phyloP scores from a whole-genome alignment of 257 asterid genomes.

The Solanum ossicruentum region DNA sequence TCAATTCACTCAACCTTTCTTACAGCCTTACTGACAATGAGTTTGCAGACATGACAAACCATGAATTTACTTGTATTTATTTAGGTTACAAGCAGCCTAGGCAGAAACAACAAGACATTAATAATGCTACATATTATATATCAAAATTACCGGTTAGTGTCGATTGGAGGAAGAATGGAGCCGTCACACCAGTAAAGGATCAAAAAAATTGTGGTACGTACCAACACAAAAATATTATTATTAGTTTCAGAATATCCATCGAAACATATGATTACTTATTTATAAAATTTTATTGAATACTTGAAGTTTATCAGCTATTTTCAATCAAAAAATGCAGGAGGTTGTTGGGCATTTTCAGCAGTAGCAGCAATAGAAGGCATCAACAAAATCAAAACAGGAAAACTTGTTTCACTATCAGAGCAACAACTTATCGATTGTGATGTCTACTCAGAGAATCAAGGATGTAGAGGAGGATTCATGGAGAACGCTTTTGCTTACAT shows the following conservation, averaged over 20 bases:
- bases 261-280: no score
- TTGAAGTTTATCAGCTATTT: no score
- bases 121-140: not conserved
- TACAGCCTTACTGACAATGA: conserved; percentile 41
- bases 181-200: conserved; percentile 49
- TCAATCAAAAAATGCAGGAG: conserved; percentile 21
- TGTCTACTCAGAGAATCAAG: conserved; percentile 12
- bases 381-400: conserved; percentile 44
- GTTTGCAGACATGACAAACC: conserved; percentile 62
- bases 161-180: conserved; percentile 60
- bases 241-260: no score
- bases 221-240: not conserved
- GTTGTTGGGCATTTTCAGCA: conserved; percentile 80
- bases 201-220: conserved; percentile 50
- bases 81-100: conserved; percentile 23
- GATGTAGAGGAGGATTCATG: conserved; percentile 50
- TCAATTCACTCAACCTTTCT: conserved; percentile 48
- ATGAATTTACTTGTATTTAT: conserved; percentile 38
- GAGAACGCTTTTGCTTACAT: conserved; percentile 40
- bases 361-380: conserved; percentile 65
- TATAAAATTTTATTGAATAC: no score
- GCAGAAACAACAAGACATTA: not conserved
- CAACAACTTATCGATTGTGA: conserved; percentile 67
- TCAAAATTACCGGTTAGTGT: conserved; percentile 13
- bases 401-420: conserved; percentile 46